Percentiles rank a stretch among this genome's conserved stretches.
Evolutionary conservation across 2,329 filamentous ascomycete genomes (phyloP).

Genomic region (Colletotrichum sojae): DNA sequence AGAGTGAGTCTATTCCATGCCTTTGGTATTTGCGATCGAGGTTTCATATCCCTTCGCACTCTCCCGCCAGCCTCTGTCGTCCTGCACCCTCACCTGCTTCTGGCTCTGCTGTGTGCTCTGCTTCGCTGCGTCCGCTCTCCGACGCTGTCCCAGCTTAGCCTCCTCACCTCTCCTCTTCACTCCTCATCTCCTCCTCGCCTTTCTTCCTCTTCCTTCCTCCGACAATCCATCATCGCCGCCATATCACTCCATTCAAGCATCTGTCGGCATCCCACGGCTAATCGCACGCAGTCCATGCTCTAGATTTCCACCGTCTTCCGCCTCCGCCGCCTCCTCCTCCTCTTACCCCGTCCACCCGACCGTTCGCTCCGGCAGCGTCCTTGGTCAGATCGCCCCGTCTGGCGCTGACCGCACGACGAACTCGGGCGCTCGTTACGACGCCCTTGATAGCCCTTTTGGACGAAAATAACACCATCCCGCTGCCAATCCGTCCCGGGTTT

Average conservation of each 20-base stretch:
- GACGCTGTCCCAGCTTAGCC: slow-evolving; percentile 31
- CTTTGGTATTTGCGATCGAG: slow-evolving; percentile 54
- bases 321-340: slow-evolving; percentile 7
- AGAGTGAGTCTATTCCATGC: slow-evolving; percentile 55
- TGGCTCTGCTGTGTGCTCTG: neutral
- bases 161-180: slow-evolving; percentile 35
- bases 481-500: slow-evolving; percentile 8
- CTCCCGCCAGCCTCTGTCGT: slow-evolving; percentile 13
- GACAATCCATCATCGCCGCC: slow-evolving; percentile 25
- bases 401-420: slow-evolving; percentile 39
- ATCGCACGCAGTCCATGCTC: slow-evolving; percentile 33
- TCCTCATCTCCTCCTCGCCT: slow-evolving; percentile 16
- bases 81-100: slow-evolving; percentile 10
- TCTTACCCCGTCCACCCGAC: slow-evolving; percentile 27
- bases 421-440: slow-evolving; percentile 10
- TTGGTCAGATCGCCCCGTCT: slow-evolving; percentile 38
- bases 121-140: slow-evolving; percentile 26
- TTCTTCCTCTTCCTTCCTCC: slow-evolving; percentile 18
- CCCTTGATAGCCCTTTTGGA: slow-evolving; percentile 10
- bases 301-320: slow-evolving; percentile 21
- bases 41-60: slow-evolving; percentile 45
- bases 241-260: slow-evolving; percentile 2
- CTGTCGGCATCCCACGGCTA: slow-evolving; percentile 27
- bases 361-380: slow-evolving; percentile 41
- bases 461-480: neutral